These are phyloP conservation scores for Alopecurus myosuroides DNA, from an alignment of 176 grass and related monocot genomes.

Conservation along the genomic window DNA sequence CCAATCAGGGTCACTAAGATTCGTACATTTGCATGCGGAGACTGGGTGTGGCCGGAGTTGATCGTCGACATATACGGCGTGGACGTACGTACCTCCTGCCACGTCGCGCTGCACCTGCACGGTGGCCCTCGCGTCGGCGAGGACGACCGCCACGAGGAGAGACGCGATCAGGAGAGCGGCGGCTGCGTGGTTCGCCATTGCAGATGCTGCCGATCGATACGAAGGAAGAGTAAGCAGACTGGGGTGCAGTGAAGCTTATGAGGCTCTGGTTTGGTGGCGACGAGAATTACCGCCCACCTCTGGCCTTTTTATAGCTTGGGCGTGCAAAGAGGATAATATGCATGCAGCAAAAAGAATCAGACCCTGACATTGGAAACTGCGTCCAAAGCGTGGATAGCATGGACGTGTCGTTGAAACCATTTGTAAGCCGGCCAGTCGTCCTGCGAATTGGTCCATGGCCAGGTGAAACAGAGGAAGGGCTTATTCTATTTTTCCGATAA, in stretches of 20 bases:
- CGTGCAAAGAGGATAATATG: neutral
- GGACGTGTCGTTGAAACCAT: neutral
- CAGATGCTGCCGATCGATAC: neutral
- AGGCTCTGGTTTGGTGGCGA: neutral
- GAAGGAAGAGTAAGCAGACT: neutral
- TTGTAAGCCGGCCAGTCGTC: neutral
- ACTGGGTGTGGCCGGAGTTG: too few species aligned
- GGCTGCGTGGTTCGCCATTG: conserved; percentile 32
- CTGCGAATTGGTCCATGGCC: neutral
- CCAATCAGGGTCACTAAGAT: too few species aligned
- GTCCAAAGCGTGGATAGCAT: neutral
- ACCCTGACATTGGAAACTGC: neutral
- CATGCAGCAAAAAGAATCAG: neutral
- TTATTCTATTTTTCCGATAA: too few species aligned
- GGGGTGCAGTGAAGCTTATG: neutral
- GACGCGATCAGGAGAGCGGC: conserved; percentile 28
- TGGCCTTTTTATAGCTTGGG: neutral
- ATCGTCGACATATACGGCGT: too few species aligned
- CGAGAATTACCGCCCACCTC: neutral
- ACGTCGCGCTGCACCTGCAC: neutral
- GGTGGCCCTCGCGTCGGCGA: neutral
- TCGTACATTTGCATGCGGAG: too few species aligned
- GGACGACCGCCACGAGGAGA: conserved; percentile 8
- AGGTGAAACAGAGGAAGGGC: neutral
- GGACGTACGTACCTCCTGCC: too few species aligned